A percentile compares a stretch with the other conserved stretches of the same genome.
These are phyloP conservation scores for Hortiboletus campestris DNA, from an alignment of 768 basidiomycete genomes.

Conservation along the genomic window DNA sequence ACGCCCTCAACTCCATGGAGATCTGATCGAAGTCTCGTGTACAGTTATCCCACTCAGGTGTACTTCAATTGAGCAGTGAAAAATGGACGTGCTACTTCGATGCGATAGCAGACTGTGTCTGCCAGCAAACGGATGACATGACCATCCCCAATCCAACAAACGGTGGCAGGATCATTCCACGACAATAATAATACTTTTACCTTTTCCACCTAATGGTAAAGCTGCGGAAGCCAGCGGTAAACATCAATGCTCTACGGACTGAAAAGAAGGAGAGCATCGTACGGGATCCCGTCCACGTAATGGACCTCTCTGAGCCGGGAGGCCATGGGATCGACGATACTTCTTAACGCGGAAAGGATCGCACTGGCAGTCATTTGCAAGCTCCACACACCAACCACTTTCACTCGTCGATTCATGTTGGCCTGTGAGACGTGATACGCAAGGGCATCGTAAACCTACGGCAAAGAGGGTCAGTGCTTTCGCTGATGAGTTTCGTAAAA, in stretches of 20 bases:
- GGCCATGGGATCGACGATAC: slow-evolving; percentile 65
- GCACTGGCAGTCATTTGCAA: slow-evolving; percentile 90
- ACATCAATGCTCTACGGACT: slow-evolving; percentile 21
- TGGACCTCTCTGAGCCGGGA: slow-evolving; percentile 29
- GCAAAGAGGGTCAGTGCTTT: neutral
- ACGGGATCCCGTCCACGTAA: slow-evolving; percentile 32
- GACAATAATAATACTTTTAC: neutral
- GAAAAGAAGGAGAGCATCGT: slow-evolving; percentile 27
- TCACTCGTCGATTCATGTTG: slow-evolving; percentile 86
- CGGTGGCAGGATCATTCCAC: neutral
- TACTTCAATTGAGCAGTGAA: slow-evolving; percentile 4
- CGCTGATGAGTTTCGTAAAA: neutral
- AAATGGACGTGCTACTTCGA: neutral
- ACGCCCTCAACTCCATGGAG: neutral
- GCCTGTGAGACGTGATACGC: slow-evolving; percentile 93
- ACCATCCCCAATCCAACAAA: neutral
- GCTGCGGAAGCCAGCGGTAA: neutral
- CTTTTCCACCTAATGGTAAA: slow-evolving; percentile 3
- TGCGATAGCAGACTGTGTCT: neutral
- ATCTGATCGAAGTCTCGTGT: neutral
- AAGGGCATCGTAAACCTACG: slow-evolving; percentile 85
- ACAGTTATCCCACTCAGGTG: neutral
- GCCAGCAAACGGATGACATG: neutral
- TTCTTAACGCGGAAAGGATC: slow-evolving; percentile 76
- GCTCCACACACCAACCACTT: slow-evolving; percentile 91